These are phyloP conservation scores for Penicillium crystallinum DNA, from an alignment of 495 filamentous ascomycete genomes.

Conservation along the genomic window DNA sequence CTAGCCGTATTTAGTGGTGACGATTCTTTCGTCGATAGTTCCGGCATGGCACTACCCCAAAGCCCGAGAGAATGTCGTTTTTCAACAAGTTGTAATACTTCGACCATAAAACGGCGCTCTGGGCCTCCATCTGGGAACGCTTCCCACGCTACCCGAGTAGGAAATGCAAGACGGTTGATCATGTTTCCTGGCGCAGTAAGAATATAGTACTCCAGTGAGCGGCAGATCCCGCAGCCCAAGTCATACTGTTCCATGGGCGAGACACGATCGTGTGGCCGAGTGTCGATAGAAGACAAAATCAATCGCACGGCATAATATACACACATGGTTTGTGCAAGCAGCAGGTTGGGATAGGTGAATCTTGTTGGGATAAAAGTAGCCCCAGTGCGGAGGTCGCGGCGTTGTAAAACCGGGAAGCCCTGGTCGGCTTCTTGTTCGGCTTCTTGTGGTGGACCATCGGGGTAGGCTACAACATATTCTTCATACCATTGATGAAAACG, in stretches of 20 bases:
- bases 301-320: constrained; percentile 35
- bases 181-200: constrained; percentile 38
- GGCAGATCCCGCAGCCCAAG: constrained; percentile 38
- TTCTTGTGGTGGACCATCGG: constrained; percentile 31
- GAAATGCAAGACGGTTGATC: constrained; percentile 45
- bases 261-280: constrained; percentile 29
- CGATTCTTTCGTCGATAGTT: constrained; percentile 29
- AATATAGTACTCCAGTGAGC: constrained; percentile 40
- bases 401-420: constrained; percentile 36
- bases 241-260: constrained; percentile 34
- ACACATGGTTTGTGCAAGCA: constrained; percentile 42
- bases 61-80: constrained; percentile 35
- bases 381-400: constrained; percentile 37
- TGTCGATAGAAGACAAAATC: constrained; percentile 37
- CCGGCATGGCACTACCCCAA: constrained; percentile 40
- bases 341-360: constrained; percentile 37
- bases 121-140: constrained; percentile 34
- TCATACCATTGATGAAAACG: constrained; percentile 33
- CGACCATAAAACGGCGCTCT: constrained; percentile 34
- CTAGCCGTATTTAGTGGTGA: constrained; percentile 18
- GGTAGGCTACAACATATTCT: constrained; percentile 32
- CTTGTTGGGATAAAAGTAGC: constrained; percentile 31
- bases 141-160: constrained; percentile 42
- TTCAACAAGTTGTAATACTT: constrained; percentile 39
- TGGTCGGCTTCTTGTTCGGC: constrained; percentile 20